Percentiles rank a stretch among this genome's conserved stretches.
These are phyloP conservation scores for Zygoascus tannicola DNA, from an alignment of 805 yeast species.

Conservation along the genomic window DNA sequence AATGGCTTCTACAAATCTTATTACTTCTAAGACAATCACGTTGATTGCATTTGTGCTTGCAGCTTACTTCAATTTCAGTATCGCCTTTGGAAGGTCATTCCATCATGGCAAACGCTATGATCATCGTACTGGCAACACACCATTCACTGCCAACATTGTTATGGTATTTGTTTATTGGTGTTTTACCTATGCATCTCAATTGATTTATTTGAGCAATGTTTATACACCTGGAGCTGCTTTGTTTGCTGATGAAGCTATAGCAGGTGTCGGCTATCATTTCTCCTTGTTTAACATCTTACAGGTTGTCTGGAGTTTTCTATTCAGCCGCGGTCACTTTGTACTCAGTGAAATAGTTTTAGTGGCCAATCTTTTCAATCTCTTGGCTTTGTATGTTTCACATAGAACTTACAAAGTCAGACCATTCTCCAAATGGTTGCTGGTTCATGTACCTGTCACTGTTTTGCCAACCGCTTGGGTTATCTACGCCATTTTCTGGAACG, in stretches of 20 bases:
- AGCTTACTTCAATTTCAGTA: conserved; percentile 44
- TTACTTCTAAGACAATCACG: conserved; percentile 27
- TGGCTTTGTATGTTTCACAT: conserved; percentile 47
- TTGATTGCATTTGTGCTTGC: conserved; percentile 48
- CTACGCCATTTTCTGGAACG: conserved; percentile 75
- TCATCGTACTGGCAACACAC: conserved; percentile 49
- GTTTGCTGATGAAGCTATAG: conserved; percentile 19
- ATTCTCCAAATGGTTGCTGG: conserved; percentile 41
- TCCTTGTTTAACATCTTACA: conserved; percentile 50
- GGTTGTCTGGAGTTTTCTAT: conserved; percentile 56
- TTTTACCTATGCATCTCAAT: conserved; percentile 43
- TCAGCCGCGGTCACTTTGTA: conserved; percentile 50
- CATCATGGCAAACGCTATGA: conserved; percentile 33
- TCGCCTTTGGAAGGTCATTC: conserved; percentile 48
- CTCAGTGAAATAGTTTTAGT: conserved; percentile 49
- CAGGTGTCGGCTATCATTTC: conserved; percentile 48
- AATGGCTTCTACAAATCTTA: not conserved
- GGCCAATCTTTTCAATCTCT: conserved; percentile 50
- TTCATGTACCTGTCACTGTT: conserved; percentile 60
- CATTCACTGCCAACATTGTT: conserved; percentile 46
- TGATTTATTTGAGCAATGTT: conserved; percentile 27
- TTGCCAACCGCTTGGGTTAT: conserved; percentile 68
- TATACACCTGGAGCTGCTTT: conserved; percentile 15
- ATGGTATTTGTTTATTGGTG: conserved; percentile 47
- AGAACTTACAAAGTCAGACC: conserved; percentile 51